phyloP scores from a whole-genome alignment of 192 early-diverging fungal species.

The Diversispora epigaea region DNA sequence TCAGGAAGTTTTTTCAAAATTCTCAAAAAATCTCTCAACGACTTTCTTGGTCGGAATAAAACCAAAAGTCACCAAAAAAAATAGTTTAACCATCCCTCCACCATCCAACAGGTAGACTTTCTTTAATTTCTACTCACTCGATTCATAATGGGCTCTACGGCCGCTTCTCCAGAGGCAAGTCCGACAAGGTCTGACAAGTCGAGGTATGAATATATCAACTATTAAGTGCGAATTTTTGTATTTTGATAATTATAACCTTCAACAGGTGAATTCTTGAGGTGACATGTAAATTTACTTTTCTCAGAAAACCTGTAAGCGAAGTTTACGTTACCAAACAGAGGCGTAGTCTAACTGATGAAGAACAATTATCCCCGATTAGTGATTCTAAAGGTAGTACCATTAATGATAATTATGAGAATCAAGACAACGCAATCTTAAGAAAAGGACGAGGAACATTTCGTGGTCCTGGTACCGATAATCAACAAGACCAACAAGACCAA shows the following conservation, averaged over 20 bases:
- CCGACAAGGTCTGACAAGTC: slow-evolving; percentile 25
- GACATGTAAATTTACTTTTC: background rate
- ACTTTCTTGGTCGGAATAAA: slow-evolving; percentile 27
- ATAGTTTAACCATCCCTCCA: slow-evolving; percentile 3
- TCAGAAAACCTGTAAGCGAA: slow-evolving; percentile 18
- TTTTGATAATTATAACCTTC: background rate
- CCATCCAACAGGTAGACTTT: slow-evolving; percentile 33
- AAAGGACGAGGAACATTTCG: slow-evolving; percentile 29
- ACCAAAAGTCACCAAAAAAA: slow-evolving; percentile 21
- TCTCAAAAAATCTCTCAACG: slow-evolving; percentile 7
- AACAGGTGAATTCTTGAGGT: background rate
- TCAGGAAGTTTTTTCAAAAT: background rate
- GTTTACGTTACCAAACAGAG: background rate
- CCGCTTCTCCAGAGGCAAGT: slow-evolving; percentile 32
- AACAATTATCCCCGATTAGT: background rate
- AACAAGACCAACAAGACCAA: slow-evolving; percentile 9
- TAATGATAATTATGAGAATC: slow-evolving; percentile 23
- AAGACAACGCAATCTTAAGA: slow-evolving; percentile 16
- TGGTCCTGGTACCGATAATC: slow-evolving; percentile 7
- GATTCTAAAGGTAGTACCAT: slow-evolving; percentile 12
- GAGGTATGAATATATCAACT: background rate
- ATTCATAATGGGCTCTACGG: slow-evolving; percentile 30
- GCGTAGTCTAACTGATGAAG: slow-evolving; percentile 13
- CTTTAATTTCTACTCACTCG: slow-evolving; percentile 33
- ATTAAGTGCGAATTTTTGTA: background rate